Conservation (phyloP, 139 green algal genomes). For the Deuterostichococcus epilithicus region DNA sequence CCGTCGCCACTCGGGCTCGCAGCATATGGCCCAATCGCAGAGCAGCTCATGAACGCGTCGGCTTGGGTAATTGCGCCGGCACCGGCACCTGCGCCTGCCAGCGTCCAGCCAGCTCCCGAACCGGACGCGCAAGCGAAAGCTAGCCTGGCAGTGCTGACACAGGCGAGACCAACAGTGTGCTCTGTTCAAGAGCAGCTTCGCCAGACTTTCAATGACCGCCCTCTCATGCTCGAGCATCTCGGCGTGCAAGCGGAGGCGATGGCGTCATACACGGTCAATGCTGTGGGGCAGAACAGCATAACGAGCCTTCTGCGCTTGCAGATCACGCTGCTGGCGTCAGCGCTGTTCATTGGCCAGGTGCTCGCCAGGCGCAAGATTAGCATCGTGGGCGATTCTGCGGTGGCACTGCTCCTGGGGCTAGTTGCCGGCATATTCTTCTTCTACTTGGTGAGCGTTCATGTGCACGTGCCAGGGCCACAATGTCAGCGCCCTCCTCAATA, state of each 20-base stretch:
- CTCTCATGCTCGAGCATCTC: too few relatives aligned
- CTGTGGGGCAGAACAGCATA: too few relatives aligned
- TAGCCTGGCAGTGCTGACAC: not conserved
- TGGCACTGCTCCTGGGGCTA: not conserved
- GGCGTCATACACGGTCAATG: too few relatives aligned
- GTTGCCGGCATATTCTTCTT: not conserved
- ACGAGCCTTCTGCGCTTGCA: not conserved
- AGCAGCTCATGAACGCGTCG: not conserved
- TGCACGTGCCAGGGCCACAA: too few relatives aligned
- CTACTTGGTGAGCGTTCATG: too few relatives aligned
- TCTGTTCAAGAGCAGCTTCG: too few relatives aligned
- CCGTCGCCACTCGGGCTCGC: not conserved
- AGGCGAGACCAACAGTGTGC: not conserved
- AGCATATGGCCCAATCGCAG: not conserved
- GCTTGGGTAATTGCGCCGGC: too few relatives aligned
- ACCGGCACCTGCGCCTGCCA: too few relatives aligned
- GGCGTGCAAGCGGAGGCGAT: too few relatives aligned
- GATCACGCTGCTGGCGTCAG: not conserved
- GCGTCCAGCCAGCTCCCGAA: not conserved
- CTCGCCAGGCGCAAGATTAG: not conserved
- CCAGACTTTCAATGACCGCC: too few relatives aligned
- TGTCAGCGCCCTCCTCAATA: too few relatives aligned
- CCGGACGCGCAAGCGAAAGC: not conserved
- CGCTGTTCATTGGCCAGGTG: not conserved
- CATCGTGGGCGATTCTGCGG: not conserved